Base-by-base conservation (phyloP, 352 stramenopile genomes). In the Phytophthora melonis region DNA sequence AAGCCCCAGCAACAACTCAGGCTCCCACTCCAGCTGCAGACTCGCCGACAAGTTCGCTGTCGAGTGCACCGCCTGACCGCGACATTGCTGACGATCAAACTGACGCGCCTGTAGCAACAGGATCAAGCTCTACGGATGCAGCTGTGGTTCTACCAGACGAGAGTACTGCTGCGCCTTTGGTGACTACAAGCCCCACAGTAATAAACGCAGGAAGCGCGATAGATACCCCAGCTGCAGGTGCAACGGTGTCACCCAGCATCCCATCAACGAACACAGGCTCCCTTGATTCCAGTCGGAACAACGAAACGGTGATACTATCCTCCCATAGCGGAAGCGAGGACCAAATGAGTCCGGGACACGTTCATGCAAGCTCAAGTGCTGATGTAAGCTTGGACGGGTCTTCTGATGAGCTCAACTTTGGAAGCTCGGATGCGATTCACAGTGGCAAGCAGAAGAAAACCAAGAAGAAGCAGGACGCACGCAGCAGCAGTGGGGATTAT, bases 291-390 rank as follows among this genome's bases (percentile, higher is more conserved):
- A 80, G 39, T n/a, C 50, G 52, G 25, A 72, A 13, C 6, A 73
- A 77, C 14, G 61, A 75, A 3, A 81, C 64, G 45, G 59, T 70
- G n/a, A 64, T 63, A 45, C 5, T 59, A 34, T 36, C 30, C 32
- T 58, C 66, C 53, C 23, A 23, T 14, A 47, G 50, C 16, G 70
- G 25, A 1, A 68, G 55, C 14, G 56, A 68, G 43, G 49, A n/a
- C 10, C 70, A 7, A 55, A 41, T 13, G 23, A 76, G n/a, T 55
- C 55, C 66, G 63, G 74, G 69, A 3, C 63, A 77, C 25, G 63
- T 79, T 19, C 70, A 80, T 39, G 69, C 70, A 0, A 80, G 69
- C 49, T 74, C 70, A 16, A 81, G 70, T 30, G 54, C 58, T 43
- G 73, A 74, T 41, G 67, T 74, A 13, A 59, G 61, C 53, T 58